These are phyloP conservation scores for Ensete ventricosum DNA, from an alignment of 176 grass and related monocot species.

Conservation along the genomic window DNA sequence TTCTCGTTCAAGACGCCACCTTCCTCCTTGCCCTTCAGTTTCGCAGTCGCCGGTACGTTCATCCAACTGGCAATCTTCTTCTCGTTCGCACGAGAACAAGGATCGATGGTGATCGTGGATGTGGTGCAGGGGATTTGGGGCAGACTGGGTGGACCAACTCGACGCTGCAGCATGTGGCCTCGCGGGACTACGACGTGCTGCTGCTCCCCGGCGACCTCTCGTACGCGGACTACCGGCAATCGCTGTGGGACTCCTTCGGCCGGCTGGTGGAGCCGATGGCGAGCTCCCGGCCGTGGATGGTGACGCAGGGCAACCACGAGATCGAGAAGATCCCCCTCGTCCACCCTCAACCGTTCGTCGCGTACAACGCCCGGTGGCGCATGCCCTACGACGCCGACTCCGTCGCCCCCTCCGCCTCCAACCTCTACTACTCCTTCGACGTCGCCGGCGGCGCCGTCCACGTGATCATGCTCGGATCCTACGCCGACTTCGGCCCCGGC, in stretches of 20 bases:
- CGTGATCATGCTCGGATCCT: conserved; percentile 68
- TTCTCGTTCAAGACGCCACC: conserved; percentile 55
- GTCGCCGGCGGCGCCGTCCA: conserved; percentile 39
- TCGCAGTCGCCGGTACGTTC: conserved; percentile 38
- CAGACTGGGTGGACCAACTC: conserved; percentile 48
- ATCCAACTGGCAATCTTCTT: not conserved
- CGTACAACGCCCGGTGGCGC: conserved; percentile 62
- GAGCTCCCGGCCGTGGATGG: conserved; percentile 76
- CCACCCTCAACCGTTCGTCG: conserved; percentile 22
- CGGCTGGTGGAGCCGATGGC: conserved; percentile 58
- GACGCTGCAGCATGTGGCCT: conserved; percentile 48
- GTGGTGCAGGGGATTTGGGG: conserved; percentile 42
- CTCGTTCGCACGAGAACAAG: not conserved
- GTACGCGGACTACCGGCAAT: conserved; percentile 40
- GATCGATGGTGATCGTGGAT: not conserved
- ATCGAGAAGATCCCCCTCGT: conserved; percentile 35
- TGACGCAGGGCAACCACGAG: conserved; percentile 73
- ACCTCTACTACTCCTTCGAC: conserved; percentile 80
- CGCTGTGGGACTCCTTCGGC: conserved; percentile 60
- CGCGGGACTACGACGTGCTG: conserved; percentile 37
- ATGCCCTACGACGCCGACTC: conserved; percentile 37
- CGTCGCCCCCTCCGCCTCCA: conserved; percentile 9
- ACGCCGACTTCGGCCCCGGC: conserved; percentile 27
- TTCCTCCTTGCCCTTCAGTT: conserved; percentile 35
- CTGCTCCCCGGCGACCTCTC: conserved; percentile 65